A percentile compares a stretch with the other conserved stretches of the same genome.
phyloP scores from a whole-genome alignment of 208 protist species.

The Crithidia sp. region DNA sequence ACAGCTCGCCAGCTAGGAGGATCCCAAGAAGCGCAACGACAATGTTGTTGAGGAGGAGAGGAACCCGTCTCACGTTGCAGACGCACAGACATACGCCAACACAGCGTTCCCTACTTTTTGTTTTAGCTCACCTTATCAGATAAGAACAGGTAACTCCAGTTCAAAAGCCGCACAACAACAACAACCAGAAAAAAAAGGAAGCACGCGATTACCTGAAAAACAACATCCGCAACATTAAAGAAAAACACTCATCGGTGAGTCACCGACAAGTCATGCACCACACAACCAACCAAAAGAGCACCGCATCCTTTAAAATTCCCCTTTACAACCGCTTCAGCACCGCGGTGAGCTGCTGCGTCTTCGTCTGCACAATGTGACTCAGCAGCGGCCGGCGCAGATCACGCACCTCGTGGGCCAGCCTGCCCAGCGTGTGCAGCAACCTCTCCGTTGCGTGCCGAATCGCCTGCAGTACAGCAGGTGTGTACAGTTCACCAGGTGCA shows the following conservation, averaged over 20 bases:
- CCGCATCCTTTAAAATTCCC: too few relatives aligned
- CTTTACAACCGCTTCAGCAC: conserved; percentile 16
- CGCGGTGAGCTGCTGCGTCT: conserved; percentile 23
- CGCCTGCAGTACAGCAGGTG: conserved; percentile 29
- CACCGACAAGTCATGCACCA: not conserved
- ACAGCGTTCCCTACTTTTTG: too few relatives aligned
- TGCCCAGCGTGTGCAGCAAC: conserved; percentile 48
- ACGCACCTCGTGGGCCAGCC: conserved; percentile 48
- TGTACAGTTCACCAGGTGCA: conserved; percentile 27
- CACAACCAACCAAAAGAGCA: too few relatives aligned
- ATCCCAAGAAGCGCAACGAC: too few relatives aligned
- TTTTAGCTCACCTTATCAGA: too few relatives aligned
- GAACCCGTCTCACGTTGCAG: too few relatives aligned
- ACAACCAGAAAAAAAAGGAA: not conserved
- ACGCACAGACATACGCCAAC: too few relatives aligned
- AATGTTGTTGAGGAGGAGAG: too few relatives aligned
- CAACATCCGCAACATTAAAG: too few relatives aligned
- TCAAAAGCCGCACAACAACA: not conserved
- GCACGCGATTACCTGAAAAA: too few relatives aligned
- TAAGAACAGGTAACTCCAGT: too few relatives aligned
- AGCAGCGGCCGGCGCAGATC: conserved; percentile 37
- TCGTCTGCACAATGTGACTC: conserved; percentile 24
- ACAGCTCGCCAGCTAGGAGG: too few relatives aligned
- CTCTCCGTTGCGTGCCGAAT: conserved; percentile 43
- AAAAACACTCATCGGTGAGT: not conserved